A percentile compares a stretch with the other conserved stretches of the same genome.
These are phyloP conservation scores for Leccinum sublutescens DNA, from an alignment of 768 basidiomycete genomes.

Conservation along the genomic window DNA sequence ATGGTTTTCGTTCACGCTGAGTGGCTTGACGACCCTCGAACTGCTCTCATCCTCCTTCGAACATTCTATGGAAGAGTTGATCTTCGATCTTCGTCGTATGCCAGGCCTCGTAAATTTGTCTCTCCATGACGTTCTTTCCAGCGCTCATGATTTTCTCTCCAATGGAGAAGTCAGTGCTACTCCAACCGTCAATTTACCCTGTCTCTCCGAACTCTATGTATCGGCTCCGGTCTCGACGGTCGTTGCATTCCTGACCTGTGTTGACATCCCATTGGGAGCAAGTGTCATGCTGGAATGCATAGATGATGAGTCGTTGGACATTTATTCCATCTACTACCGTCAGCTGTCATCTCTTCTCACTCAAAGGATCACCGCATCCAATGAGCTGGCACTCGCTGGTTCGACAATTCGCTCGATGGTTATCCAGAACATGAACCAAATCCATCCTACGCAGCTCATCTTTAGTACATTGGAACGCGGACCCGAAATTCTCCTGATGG, in stretches of 20 bases:
- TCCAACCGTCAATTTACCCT: not conserved
- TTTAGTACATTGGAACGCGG: not conserved
- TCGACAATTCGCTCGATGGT: not conserved
- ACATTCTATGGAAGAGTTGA: not conserved
- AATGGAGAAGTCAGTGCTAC: not conserved
- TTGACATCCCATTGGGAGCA: not conserved
- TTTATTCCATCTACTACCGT: not conserved
- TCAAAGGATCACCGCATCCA: not conserved
- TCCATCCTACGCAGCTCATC: not conserved
- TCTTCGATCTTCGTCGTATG: not conserved
- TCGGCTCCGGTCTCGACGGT: not conserved
- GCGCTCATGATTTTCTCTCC: not conserved
- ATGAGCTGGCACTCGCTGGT: not conserved
- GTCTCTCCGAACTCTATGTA: not conserved
- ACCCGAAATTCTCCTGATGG: not conserved
- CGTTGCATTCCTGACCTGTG: not conserved
- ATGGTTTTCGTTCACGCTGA: not conserved
- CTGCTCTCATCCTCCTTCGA: not conserved
- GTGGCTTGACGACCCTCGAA: not conserved
- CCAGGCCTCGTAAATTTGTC: not conserved
- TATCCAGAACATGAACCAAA: not conserved
- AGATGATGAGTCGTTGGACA: not conserved
- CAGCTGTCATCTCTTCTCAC: not conserved
- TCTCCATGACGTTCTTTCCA: not conserved
- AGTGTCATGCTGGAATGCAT: not conserved